Evolutionary conservation across 2,329 filamentous ascomycete genomes (phyloP), one percentile per base, ranked within the genome.

Genomic region (Plenodomus tracheiphilus): DNA sequence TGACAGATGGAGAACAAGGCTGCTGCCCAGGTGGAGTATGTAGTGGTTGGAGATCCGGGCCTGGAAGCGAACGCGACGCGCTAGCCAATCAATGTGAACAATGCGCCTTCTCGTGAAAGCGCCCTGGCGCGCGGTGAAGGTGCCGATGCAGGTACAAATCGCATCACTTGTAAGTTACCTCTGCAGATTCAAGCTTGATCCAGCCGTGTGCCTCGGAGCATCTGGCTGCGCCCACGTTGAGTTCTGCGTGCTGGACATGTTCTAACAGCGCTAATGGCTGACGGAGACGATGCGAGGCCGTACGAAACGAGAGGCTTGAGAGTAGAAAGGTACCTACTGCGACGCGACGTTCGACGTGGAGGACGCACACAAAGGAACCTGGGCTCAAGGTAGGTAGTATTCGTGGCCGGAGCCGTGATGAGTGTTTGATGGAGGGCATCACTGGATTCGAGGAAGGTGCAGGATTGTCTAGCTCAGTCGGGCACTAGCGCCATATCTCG

Each of bases 51-150:
- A n/a, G n/a, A 19, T 35, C 42, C 36, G 44, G 46, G 50, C 51
- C 50, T 54, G 47, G 47, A 49, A 47, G 51, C 51, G 47, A 51
- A 54, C 57, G 59, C 56, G 54, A 53, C 56, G 60, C 61, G 54
- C 56, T 61, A 61, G 40, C 49, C 50, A 58, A 54, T 53, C 46
- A 54, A 49, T 38, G 43, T 43, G 46, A 46, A 53, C 50, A 49
- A 35, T 36, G 43, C 40, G 48, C n/a, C n/a, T n/a, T n/a, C n/a
- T n/a, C n/a, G n/a, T n/a, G n/a, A 37, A 37, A 36, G 41, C 42
- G 48, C 39, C 41, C 20, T 21, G 18, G 38, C 20, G 30, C 49
- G 38, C 22, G n/a, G n/a, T n/a, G n/a, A n/a, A 25, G 22, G 10
- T 25, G 22, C 5, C 5, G 22, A 40, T 20, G 36, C 34, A 25